Percentiles rank a stretch among this genome's conserved stretches.
Conservation (phyloP, 495 filamentous ascomycete species). For the Trichoderma virens region DNA sequence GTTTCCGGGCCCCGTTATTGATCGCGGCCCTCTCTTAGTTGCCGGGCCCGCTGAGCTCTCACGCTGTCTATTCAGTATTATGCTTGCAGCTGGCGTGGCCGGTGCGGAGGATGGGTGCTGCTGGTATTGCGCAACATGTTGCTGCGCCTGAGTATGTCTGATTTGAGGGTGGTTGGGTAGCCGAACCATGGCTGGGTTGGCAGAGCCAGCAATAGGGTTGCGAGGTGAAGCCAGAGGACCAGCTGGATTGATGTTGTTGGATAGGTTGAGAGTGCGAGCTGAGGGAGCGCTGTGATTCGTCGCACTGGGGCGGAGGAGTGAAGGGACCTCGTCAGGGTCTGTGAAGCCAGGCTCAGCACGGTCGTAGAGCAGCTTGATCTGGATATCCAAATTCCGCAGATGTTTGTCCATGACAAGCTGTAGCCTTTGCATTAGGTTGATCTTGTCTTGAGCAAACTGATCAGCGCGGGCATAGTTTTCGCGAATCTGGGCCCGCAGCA, state of each 20-base stretch:
- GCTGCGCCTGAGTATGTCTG: constrained; percentile 31
- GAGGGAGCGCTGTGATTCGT: constrained; percentile 33
- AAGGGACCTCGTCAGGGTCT: constrained; percentile 69
- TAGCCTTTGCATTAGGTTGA: constrained; percentile 69
- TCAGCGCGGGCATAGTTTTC: constrained; percentile 65
- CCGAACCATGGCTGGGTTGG: constrained; percentile 26
- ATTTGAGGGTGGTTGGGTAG: constrained; percentile 30
- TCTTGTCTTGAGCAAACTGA: constrained; percentile 79
- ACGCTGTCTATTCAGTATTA: constrained; percentile 56
- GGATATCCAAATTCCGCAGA: constrained; percentile 74
- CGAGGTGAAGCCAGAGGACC: constrained; percentile 1
- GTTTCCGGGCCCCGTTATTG: constrained; percentile 56
- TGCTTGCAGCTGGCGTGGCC: constrained; percentile 54
- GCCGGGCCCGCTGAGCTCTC: constrained; percentile 72
- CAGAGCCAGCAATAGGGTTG: not conserved
- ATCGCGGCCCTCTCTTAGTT: constrained; percentile 63
- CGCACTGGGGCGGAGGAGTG: constrained; percentile 57
- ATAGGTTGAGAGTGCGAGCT: constrained; percentile 27
- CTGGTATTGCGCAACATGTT: constrained; percentile 14
- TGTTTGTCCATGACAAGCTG: constrained; percentile 78
- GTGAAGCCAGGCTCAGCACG: constrained; percentile 64
- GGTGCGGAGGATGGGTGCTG: constrained; percentile 51
- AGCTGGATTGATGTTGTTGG: constrained; percentile 28
- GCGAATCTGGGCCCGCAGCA: constrained; percentile 59
- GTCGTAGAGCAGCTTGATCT: constrained; percentile 75